A percentile compares a stretch with the other conserved stretches of the same genome.
Conservation (phyloP, 306 rosid species). For the Medicago arabica region DNA sequence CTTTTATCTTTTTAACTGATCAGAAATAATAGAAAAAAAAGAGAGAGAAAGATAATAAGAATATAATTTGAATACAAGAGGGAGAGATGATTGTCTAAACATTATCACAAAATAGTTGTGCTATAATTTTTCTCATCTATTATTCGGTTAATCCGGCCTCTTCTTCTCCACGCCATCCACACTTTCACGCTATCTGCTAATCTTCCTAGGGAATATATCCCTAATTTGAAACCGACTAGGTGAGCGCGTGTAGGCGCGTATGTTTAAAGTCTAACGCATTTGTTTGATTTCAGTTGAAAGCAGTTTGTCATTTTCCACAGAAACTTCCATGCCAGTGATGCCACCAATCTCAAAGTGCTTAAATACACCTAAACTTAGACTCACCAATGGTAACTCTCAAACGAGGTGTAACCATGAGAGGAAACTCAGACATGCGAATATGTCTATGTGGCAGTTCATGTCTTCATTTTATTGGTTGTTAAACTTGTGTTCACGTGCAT, state of each 20-base stretch:
- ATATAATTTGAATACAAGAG: too few species aligned
- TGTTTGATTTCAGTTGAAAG: constrained; percentile 27
- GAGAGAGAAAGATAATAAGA: too few species aligned
- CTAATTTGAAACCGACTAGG: constrained; percentile 33
- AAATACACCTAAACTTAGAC: background rate
- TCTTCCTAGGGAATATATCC: constrained; percentile 45
- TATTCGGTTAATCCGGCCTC: too few species aligned
- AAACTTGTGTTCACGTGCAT: background rate
- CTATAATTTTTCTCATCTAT: too few species aligned
- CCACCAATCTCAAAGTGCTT: background rate
- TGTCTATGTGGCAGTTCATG: constrained; percentile 48
- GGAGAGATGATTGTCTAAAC: too few species aligned
- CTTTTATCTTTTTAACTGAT: too few species aligned
- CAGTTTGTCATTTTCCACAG: constrained; percentile 26
- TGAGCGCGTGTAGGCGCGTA: too few species aligned
- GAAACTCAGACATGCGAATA: constrained; percentile 57
- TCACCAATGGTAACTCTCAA: constrained; percentile 37
- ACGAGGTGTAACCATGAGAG: constrained; percentile 58
- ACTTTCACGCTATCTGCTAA: background rate
- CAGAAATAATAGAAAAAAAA: too few species aligned
- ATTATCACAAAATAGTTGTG: too few species aligned
- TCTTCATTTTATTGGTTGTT: background rate
- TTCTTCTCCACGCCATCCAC: too few species aligned
- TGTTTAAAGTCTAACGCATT: background rate
- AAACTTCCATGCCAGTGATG: background rate